Evolutionary conservation across 1,284 basidiomycete species (phyloP).

Genomic region (Ceratorhiza oryzae-sativae): DNA sequence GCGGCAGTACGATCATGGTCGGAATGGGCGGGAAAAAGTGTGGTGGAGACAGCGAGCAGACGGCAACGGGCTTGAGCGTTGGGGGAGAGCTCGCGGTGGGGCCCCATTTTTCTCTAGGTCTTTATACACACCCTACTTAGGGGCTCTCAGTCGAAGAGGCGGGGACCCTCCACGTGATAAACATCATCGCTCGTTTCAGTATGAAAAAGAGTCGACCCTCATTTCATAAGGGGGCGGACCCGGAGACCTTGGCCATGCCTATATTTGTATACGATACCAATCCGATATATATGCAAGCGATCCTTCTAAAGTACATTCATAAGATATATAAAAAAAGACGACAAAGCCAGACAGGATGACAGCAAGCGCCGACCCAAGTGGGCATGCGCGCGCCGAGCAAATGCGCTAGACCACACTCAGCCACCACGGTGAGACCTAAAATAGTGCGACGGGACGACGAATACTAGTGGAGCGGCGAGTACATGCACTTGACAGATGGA

Average conservation of each 20-base stretch:
- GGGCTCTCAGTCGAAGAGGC: constrained; percentile 6
- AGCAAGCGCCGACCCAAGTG: neutral
- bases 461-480: neutral
- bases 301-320: constrained; percentile 10
- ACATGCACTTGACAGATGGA: constrained; percentile 19
- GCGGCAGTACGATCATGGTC: constrained; percentile 26
- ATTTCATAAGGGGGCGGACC: neutral
- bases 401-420: neutral
- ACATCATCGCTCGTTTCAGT: constrained; percentile 5
- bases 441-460: neutral
- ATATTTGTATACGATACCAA: neutral
- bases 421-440: neutral
- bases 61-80: neutral
- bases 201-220: neutral
- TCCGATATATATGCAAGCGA: neutral
- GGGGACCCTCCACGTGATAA: constrained; percentile 17
- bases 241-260: neutral
- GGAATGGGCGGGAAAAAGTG: neutral
- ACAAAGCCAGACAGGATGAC: neutral
- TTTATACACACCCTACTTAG: constrained; percentile 1
- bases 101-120: neutral
- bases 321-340: neutral
- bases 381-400: neutral
- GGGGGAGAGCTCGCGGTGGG: neutral
- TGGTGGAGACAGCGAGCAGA: neutral